Conservation (phyloP, 23 red algal species). For the Gracilariopsis chorda region DNA sequence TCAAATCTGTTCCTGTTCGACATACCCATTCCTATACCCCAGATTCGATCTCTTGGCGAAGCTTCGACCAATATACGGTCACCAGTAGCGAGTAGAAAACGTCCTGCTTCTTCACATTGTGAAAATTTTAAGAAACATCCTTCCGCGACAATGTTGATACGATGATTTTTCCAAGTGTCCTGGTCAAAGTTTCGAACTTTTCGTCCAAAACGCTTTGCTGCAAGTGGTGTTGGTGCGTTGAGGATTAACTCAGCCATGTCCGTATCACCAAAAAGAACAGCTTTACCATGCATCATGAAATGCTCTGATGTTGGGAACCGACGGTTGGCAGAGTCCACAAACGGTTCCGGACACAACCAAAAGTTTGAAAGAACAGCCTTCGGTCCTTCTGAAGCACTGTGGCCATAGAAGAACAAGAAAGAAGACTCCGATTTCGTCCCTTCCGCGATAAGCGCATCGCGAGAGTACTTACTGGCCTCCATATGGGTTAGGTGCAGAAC, state of each 20-base stretch:
- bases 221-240: background rate
- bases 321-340: background rate
- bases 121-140: background rate
- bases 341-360: background rate
- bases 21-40: background rate
- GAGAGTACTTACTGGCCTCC: background rate
- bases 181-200: background rate
- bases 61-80: constrained; percentile 18
- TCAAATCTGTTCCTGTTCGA: background rate
- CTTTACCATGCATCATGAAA: constrained; percentile 14
- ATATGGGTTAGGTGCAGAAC: no score
- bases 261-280: background rate
- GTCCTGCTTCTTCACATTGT: background rate
- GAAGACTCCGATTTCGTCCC: background rate
- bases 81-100: background rate
- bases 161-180: background rate
- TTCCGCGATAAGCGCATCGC: background rate
- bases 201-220: background rate
- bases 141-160: background rate
- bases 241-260: background rate
- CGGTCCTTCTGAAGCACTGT: background rate
- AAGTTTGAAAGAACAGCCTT: background rate
- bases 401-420: background rate
- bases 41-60: background rate
- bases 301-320: background rate